phyloP scores from a whole-genome alignment of 768 basidiomycete genomes.

The Boletus rubescentipes region DNA sequence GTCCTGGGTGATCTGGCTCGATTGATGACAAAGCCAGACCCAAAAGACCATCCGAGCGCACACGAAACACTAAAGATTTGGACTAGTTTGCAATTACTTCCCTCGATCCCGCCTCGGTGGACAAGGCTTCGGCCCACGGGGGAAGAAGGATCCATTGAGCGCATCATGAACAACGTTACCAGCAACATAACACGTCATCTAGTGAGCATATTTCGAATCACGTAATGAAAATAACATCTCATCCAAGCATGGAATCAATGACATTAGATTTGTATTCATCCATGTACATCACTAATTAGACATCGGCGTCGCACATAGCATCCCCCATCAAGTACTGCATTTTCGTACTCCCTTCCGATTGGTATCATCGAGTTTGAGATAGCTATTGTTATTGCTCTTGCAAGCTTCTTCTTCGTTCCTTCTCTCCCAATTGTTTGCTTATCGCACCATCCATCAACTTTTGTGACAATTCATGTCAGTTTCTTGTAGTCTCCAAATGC shows the following conservation, averaged over 20 bases:
- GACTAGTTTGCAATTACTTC: slow-evolving; percentile 5
- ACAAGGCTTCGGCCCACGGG: slow-evolving; percentile 1
- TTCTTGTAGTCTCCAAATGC: too few species aligned
- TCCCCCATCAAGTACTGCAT: background rate
- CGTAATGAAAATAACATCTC: too few species aligned
- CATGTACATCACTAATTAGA: background rate
- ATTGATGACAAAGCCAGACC: slow-evolving; percentile 7
- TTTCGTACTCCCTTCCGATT: background rate
- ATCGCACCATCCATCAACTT: background rate
- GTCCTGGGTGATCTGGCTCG: background rate
- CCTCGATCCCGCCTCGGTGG: slow-evolving; percentile 4
- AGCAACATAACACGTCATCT: background rate
- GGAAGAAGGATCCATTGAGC: slow-evolving; percentile 13
- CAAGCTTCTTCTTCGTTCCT: background rate
- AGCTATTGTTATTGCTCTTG: background rate
- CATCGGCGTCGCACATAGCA: background rate
- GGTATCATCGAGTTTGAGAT: background rate
- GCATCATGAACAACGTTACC: slow-evolving; percentile 13
- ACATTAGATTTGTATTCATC: background rate
- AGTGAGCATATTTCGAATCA: background rate
- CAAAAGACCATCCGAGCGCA: slow-evolving; percentile 1
- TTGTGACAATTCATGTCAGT: background rate
- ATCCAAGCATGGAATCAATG: too few species aligned
- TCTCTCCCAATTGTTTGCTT: background rate
- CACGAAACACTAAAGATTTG: slow-evolving; percentile 4